Percentiles rank a stretch among this genome's conserved stretches.
Conservation (phyloP, 192 early-diverging fungal species). For the Rhizoclosmatium sp. region DNA sequence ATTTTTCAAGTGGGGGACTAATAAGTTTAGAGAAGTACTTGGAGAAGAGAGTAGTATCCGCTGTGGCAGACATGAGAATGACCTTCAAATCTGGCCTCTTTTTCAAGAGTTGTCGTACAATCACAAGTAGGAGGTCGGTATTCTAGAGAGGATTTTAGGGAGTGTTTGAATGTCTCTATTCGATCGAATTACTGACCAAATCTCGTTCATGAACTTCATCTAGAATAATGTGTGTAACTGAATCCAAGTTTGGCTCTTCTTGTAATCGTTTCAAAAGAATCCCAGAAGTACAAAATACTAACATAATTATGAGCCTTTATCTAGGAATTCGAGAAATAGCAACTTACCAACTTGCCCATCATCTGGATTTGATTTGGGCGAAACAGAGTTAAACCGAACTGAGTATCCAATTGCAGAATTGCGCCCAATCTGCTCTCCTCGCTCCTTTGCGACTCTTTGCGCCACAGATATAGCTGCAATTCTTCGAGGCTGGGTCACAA, state of each 20-base stretch:
- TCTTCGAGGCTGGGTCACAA: conserved; percentile 91
- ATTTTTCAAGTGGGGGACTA: not conserved
- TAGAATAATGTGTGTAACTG: conserved; percentile 75
- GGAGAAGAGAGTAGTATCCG: conserved; percentile 80
- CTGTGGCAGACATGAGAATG: conserved; percentile 92
- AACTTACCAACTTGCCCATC: conserved; percentile 54
- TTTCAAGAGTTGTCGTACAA: conserved; percentile 69
- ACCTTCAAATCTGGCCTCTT: conserved; percentile 69
- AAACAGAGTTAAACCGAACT: conserved; percentile 55
- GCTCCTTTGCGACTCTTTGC: conserved; percentile 66
- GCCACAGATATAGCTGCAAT: conserved; percentile 78
- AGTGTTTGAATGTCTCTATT: not conserved
- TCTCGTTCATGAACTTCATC: conserved; percentile 87
- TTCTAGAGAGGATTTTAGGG: conserved; percentile 34
- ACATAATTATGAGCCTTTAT: conserved; percentile 54
- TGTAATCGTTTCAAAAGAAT: conserved; percentile 76
- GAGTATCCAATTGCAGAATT: conserved; percentile 57
- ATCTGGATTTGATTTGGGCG: conserved; percentile 49
- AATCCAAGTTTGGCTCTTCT: conserved; percentile 64
- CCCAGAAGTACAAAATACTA: conserved; percentile 74
- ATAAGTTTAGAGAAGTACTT: conserved; percentile 68
- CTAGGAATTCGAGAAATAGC: not conserved
- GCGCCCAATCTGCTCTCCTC: conserved; percentile 58
- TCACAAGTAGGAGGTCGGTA: conserved; percentile 83
- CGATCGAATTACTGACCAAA: conserved; percentile 35